Conservation (phyloP, 2,329 filamentous ascomycete species). For the Thielaviopsis punctulata region DNA sequence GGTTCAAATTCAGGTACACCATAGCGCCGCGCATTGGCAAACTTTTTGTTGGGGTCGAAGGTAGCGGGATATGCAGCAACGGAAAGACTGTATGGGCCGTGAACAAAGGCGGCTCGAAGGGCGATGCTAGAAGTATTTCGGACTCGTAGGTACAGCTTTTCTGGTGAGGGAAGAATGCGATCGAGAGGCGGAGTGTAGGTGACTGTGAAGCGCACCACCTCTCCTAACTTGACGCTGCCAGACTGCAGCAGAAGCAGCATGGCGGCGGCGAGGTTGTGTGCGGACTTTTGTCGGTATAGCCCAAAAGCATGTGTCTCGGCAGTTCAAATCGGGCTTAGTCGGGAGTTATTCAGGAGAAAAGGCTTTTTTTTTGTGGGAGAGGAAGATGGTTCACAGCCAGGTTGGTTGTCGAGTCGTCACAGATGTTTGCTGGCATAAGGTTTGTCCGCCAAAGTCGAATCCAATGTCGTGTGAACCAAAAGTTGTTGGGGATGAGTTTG, state of each 20-base stretch:
- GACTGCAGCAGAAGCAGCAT: constrained; percentile 89
- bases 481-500: background rate
- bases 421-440: background rate
- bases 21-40: constrained; percentile 49
- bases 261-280: constrained; percentile 13
- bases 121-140: constrained; percentile 85
- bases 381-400: no score
- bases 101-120: constrained; percentile 84
- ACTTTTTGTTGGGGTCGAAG: constrained; percentile 70
- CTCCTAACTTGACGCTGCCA: constrained; percentile 83
- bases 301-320: background rate
- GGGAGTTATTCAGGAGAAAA: background rate
- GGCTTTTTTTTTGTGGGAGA: no score
- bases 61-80: constrained; percentile 68
- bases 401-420: background rate
- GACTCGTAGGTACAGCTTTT: constrained; percentile 66
- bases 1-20: constrained; percentile 86
- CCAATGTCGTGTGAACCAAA: background rate
- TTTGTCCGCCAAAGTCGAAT: background rate
- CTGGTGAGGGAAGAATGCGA: constrained; percentile 73
- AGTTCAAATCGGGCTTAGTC: background rate
- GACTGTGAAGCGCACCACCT: constrained; percentile 79
- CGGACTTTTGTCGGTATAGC: background rate
- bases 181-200: constrained; percentile 84
- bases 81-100: constrained; percentile 84